Evolutionary conservation across 1,284 basidiomycete genomes (phyloP).

Genomic region (Ustilago hordei): DNA sequence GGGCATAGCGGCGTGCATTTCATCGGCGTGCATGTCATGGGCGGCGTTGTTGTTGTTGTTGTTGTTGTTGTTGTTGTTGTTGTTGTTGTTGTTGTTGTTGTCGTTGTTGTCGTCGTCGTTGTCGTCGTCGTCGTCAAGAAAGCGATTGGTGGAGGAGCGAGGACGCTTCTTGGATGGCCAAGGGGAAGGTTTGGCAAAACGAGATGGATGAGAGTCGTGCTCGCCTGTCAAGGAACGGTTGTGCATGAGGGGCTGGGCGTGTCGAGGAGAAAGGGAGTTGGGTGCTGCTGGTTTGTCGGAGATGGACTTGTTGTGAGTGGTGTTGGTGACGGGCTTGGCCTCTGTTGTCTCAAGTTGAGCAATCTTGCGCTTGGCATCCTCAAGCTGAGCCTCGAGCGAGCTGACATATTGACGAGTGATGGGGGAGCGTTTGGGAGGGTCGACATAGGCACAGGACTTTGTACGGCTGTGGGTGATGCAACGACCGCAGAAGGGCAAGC

Average conservation of each 20-base stretch:
- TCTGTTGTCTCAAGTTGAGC: slow-evolving; percentile 31
- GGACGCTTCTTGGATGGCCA: slow-evolving; percentile 40
- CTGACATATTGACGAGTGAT: slow-evolving; percentile 56
- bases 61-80: too few relatives aligned
- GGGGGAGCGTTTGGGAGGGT: slow-evolving; percentile 53
- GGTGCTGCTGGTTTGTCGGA: slow-evolving; percentile 20
- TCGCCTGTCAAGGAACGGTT: slow-evolving; percentile 53
- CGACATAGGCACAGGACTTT: slow-evolving; percentile 55
- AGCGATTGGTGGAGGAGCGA: slow-evolving; percentile 27
- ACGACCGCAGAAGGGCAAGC: slow-evolving; percentile 54
- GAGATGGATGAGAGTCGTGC: slow-evolving; percentile 16
- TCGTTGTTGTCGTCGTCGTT: too few relatives aligned
- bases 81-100: too few relatives aligned
- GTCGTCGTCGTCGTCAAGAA: slow-evolving; percentile 18
- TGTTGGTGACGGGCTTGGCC: slow-evolving; percentile 1
- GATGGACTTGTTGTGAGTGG: slow-evolving; percentile 9
- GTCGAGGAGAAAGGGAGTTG: slow-evolving; percentile 20
- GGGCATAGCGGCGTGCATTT: slow-evolving; percentile 6
- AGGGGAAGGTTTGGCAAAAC: slow-evolving; percentile 12
- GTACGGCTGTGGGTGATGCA: slow-evolving; percentile 57
- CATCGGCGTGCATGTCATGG: neutral
- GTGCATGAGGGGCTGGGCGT: slow-evolving; percentile 33
- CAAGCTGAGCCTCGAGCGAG: slow-evolving; percentile 49
- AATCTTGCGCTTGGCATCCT: slow-evolving; percentile 44
- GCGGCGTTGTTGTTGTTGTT: too few relatives aligned